Base-by-base conservation (phyloP, 108 stramenopile species). In the Skeletonema tropicum region DNA sequence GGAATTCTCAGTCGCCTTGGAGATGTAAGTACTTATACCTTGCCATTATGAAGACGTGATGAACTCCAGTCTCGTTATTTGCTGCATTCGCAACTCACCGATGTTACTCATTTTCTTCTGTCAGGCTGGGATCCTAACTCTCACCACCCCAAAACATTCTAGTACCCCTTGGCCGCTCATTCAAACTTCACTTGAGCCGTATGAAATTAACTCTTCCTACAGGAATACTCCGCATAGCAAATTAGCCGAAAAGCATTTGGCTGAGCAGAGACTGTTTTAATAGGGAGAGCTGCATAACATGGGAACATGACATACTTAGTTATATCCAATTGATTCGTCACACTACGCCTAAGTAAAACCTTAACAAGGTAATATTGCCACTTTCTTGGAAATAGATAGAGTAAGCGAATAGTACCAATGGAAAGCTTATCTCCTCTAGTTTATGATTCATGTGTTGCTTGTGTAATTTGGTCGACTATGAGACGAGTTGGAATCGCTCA, bases 151-250 rank as follows among this genome's bases (percentile, higher is more conserved):
- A 15, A 83, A 76, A 35, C 82, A 79, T 36, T 63, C 68, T 0
- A 74, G 32, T 29, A 62, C 60, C 11, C 75, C 82, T 23, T 92
- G 85, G 87, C 93, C 93, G 17, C 57, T 85, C 65, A 79, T 91
- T n/a, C 68, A 83, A 12, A 68, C 84, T 10, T 46, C 49, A 39
- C 67, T 94, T 14, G 90, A 93, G 30, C 75, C 80, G 6, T 71
- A 75, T 41, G 87, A 87, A 35, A 75, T 96, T 52, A 31, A 76
- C 29, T 61, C 66, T 29, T 86, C 86, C 15, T 84, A 92, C 39
- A 85, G 83, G 55, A 64, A 84, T 52, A 89, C 89, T 19, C 12
- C 42, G 15, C 85, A 92, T 67, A 64, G 39, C 42, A 49, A 64
- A 21, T 73, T 92, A 13, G 83, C 87, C 29, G 77, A 85, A 29